Conservation (phyloP, 805 yeast genomes). For the Jamesozyma piceae region DNA sequence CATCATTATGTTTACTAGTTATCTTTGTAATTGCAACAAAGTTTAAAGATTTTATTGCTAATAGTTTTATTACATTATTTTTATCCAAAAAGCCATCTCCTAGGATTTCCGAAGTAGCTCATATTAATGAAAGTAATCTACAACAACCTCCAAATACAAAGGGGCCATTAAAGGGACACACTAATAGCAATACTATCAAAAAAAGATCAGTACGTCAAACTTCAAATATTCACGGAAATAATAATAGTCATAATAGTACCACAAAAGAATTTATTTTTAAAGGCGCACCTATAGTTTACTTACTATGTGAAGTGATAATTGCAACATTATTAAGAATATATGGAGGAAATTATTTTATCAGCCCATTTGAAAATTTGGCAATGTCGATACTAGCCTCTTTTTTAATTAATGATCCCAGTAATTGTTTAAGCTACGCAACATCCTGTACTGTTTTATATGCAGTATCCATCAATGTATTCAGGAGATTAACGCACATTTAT, state of each 20-base stretch:
- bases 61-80: conserved; percentile 22
- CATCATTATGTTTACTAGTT: conserved; percentile 18
- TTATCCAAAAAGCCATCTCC: conserved; percentile 23
- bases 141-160: too few species aligned
- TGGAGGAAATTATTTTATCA: conserved; percentile 15
- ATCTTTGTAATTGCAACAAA: conserved; percentile 22
- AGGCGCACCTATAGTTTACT: too few species aligned
- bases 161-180: too few species aligned
- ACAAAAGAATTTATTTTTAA: too few species aligned
- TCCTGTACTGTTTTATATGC: conserved; percentile 25
- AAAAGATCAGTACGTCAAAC: background rate
- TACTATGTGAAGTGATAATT: background rate
- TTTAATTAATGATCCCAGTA: conserved; percentile 26
- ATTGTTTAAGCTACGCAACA: conserved; percentile 23
- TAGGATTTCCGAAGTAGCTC: conserved; percentile 12
- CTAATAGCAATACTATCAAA: background rate
- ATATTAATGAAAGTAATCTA: conserved; percentile 1
- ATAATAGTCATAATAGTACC: background rate
- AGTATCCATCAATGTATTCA: conserved; percentile 12
- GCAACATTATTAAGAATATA: conserved; percentile 2
- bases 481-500: conserved; percentile 6
- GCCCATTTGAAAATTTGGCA: conserved; percentile 23
- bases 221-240: background rate
- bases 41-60: conserved; percentile 22
- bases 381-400: conserved; percentile 27